A percentile compares a stretch with the other conserved stretches of the same genome.
Conservation (phyloP, 2,329 filamentous ascomycete genomes). For the Hypoxylon sp. region DNA sequence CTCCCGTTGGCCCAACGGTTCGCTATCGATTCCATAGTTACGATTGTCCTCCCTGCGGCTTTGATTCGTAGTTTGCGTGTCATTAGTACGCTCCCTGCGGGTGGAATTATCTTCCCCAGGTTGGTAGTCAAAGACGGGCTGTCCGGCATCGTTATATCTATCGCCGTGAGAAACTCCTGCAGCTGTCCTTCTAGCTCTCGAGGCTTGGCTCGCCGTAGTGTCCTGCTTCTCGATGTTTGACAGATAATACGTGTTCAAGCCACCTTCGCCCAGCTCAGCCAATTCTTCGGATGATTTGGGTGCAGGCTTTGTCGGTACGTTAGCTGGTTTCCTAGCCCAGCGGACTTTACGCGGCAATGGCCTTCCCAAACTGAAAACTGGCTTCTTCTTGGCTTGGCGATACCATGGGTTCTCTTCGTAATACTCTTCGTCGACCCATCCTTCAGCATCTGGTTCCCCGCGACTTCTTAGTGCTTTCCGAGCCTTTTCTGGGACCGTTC, state of each 20-base stretch:
- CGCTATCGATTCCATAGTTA: conserved; percentile 46
- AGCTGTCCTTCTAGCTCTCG: conserved; percentile 20
- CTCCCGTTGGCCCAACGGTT: conserved; percentile 44
- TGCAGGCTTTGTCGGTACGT: conserved; percentile 7
- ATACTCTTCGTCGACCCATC: conserved; percentile 45
- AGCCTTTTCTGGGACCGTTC: background rate
- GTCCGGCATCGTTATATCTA: conserved; percentile 31
- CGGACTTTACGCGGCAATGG: conserved; percentile 44
- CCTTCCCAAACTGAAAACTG: conserved; percentile 46
- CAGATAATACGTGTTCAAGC: background rate
- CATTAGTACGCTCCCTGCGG: conserved; percentile 23
- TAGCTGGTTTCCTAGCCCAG: conserved; percentile 20
- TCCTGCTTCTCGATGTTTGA: conserved; percentile 1
- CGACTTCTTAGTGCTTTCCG: background rate
- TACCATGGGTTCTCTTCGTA: conserved; percentile 47
- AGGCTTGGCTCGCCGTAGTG: background rate
- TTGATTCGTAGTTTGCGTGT: conserved; percentile 24
- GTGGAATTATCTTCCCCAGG: conserved; percentile 14
- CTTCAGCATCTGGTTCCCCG: background rate
- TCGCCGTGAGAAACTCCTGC: conserved; percentile 30
- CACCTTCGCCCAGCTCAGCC: conserved; percentile 32
- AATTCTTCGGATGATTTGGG: conserved; percentile 28
- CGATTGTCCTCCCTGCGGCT: conserved; percentile 21
- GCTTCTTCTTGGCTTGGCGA: conserved; percentile 36
- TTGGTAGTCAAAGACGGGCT: conserved; percentile 37